Evolutionary conservation across 1,284 basidiomycete species (phyloP).

Genomic region (Spongiforma sp.): DNA sequence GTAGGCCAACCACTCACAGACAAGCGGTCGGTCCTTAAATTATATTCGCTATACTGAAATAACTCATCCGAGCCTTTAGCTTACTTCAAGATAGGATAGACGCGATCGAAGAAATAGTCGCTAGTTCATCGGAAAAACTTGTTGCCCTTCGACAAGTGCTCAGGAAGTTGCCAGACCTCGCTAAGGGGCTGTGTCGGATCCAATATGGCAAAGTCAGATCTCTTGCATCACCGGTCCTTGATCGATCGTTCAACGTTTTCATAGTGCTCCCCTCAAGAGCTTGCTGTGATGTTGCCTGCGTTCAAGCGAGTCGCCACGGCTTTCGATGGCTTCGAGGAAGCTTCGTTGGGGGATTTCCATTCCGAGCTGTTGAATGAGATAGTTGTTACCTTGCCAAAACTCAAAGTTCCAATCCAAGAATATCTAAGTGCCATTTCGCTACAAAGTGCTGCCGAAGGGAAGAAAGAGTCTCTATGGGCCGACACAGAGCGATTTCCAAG

Average conservation of each 20-base stretch:
- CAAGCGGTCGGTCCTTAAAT: constrained; percentile 53
- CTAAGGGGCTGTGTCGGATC: constrained; percentile 86
- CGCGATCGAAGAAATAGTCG: constrained; percentile 83
- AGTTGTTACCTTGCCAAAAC: constrained; percentile 68
- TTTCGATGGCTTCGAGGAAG: constrained; percentile 57
- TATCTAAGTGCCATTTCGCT: constrained; percentile 69
- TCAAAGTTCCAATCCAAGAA: constrained; percentile 59
- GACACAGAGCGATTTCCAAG: constrained; percentile 74
- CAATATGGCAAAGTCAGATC: constrained; percentile 84
- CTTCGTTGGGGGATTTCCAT: constrained; percentile 59
- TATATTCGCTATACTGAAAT: constrained; percentile 2
- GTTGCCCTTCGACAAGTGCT: constrained; percentile 74
- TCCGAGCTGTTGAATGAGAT: constrained; percentile 77
- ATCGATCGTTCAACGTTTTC: not conserved
- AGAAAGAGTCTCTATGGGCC: constrained; percentile 77
- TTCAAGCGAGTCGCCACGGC: constrained; percentile 77
- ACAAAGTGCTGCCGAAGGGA: constrained; percentile 70
- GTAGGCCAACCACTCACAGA: constrained; percentile 86
- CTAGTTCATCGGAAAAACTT: constrained; percentile 59
- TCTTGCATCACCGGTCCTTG: not conserved
- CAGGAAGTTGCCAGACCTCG: constrained; percentile 85
- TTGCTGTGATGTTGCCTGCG: constrained; percentile 77
- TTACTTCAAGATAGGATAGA: constrained; percentile 78
- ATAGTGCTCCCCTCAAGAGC: constrained; percentile 86
- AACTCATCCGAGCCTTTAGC: constrained; percentile 43